Conservation (phyloP, 2,329 filamentous ascomycete species). For the Aspergillus sp. region DNA sequence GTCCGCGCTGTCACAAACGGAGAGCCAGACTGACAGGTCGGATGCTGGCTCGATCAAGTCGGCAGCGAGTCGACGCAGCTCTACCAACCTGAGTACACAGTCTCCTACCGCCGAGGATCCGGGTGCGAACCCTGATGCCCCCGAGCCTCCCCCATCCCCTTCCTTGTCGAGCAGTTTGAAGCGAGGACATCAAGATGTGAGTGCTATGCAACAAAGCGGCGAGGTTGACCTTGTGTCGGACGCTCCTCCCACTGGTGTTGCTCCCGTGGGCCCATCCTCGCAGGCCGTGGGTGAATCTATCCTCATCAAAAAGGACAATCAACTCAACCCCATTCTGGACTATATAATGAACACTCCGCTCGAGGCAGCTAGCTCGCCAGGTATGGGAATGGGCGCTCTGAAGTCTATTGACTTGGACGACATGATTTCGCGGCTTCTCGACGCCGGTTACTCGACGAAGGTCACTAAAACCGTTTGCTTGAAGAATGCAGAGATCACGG, state of each 20-base stretch:
- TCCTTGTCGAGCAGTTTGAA: constrained; percentile 75
- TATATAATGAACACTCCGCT: constrained; percentile 47
- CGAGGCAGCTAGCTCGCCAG: constrained; percentile 51
- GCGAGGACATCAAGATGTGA: constrained; percentile 73
- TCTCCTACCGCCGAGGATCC: constrained; percentile 48
- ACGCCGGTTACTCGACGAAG: constrained; percentile 94
- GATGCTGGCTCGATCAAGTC: constrained; percentile 77
- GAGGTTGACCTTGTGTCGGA: constrained; percentile 96
- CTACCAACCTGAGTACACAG: constrained; percentile 31
- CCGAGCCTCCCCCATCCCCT: constrained; percentile 76
- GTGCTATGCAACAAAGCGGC: constrained; percentile 77
- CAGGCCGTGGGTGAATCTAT: constrained; percentile 86
- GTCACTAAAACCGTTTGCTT: constrained; percentile 96
- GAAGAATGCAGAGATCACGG: constrained; percentile 95
- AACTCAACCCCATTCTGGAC: constrained; percentile 65
- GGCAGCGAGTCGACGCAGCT: constrained; percentile 54
- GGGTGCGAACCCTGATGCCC: constrained; percentile 52
- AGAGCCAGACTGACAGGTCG: constrained; percentile 60
- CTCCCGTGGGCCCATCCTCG: constrained; percentile 53
- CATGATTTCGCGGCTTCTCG: constrained; percentile 90
- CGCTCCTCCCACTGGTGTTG: constrained; percentile 70
- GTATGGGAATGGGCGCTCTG: constrained; percentile 83
- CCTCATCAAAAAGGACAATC: constrained; percentile 75
- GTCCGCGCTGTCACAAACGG: constrained; percentile 63
- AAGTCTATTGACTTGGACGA: constrained; percentile 95